These are phyloP conservation scores for Microdochium trichocladiopsis DNA, from an alignment of 2,329 filamentous ascomycete genomes.

Conservation along the genomic window DNA sequence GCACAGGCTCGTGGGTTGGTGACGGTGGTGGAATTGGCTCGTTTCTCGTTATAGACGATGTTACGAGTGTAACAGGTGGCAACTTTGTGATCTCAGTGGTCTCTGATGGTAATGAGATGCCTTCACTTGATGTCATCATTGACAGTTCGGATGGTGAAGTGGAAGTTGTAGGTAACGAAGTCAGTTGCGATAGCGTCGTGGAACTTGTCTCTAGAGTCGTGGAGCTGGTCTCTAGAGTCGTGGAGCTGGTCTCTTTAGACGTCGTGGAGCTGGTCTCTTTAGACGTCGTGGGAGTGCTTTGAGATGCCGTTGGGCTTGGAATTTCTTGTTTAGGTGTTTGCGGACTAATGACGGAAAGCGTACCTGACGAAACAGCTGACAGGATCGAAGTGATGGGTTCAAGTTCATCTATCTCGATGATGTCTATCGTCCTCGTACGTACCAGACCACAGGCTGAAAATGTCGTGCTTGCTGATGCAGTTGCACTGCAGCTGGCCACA, in stretches of 20 bases:
- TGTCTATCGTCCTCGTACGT: background rate
- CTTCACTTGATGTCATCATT: background rate
- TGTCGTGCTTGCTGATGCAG: background rate
- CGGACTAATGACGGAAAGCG: background rate
- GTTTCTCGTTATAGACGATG: background rate
- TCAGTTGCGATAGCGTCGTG: background rate
- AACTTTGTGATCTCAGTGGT: background rate
- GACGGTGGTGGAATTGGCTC: background rate
- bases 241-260: background rate
- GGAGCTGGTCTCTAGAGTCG: background rate
- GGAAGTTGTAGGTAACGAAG: background rate
- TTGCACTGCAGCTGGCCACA: background rate
- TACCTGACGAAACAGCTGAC: background rate
- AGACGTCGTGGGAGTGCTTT: background rate
- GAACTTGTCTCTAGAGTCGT: background rate
- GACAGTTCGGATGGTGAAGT: background rate
- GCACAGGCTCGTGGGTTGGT: background rate
- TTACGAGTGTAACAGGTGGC: background rate
- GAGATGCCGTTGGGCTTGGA: background rate
- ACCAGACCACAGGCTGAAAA: background rate
- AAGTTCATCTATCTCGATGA: background rate
- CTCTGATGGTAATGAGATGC: background rate
- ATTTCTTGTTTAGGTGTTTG: background rate
- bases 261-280: background rate
- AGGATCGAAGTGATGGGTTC: background rate